These are phyloP conservation scores for Monilinia vaccinii-corymbosi DNA, from an alignment of 2,329 filamentous ascomycete genomes.

Conservation along the genomic window DNA sequence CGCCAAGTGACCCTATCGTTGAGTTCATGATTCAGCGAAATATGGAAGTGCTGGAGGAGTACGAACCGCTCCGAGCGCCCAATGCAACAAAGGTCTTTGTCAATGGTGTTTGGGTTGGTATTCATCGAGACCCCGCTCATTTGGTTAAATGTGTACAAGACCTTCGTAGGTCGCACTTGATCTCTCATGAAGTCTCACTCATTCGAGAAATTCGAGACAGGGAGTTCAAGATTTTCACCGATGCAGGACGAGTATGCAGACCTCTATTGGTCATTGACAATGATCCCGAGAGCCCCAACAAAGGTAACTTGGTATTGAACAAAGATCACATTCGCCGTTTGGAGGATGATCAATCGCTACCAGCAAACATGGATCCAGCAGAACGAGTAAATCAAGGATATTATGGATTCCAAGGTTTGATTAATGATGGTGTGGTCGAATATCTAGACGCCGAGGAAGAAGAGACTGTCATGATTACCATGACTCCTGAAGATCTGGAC, in stretches of 20 bases:
- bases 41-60: slow-evolving; percentile 96
- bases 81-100: slow-evolving; percentile 97
- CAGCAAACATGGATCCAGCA: slow-evolving; percentile 49
- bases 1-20: slow-evolving; percentile 78
- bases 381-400: slow-evolving; percentile 48
- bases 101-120: slow-evolving; percentile 96
- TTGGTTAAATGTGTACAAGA: slow-evolving; percentile 72
- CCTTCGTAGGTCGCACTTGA: slow-evolving; percentile 69
- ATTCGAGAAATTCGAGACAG: slow-evolving; percentile 94
- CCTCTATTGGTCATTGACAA: slow-evolving; percentile 92
- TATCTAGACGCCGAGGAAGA: slow-evolving; percentile 98
- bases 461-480: slow-evolving; percentile 97
- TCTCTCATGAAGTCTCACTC: slow-evolving; percentile 88
- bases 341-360: slow-evolving; percentile 61
- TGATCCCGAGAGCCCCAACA: slow-evolving; percentile 62
- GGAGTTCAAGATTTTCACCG: slow-evolving; percentile 98
- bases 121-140: slow-evolving; percentile 80
- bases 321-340: slow-evolving; percentile 75
- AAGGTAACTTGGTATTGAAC: slow-evolving; percentile 70
- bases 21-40: slow-evolving; percentile 94
- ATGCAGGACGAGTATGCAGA: slow-evolving; percentile 89
- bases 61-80: slow-evolving; percentile 74
- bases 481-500: slow-evolving; percentile 93
- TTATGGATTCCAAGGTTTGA: slow-evolving; percentile 82
- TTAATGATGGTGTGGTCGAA: slow-evolving; percentile 79